phyloP scores from a whole-genome alignment of 768 basidiomycete species.

The Gymnopilus dilepis region DNA sequence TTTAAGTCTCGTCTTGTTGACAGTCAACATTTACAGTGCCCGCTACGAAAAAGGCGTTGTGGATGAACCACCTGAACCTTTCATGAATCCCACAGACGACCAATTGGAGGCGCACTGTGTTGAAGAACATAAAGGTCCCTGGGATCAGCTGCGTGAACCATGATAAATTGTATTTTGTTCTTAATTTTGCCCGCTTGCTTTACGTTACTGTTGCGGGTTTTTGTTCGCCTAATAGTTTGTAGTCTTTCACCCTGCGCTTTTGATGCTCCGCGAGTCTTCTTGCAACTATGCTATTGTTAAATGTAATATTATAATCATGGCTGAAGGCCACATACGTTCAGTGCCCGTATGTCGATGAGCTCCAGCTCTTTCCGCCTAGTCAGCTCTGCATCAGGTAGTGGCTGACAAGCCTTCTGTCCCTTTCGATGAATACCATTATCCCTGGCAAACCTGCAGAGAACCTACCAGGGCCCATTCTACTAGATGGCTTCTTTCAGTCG shows the following conservation, averaged over 20 bases:
- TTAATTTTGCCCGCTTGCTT: not conserved
- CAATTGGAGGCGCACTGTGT: constrained; percentile 54
- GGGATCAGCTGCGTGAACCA: constrained; percentile 45
- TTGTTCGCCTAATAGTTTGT: not conserved
- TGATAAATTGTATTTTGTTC: not conserved
- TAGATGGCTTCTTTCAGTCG: constrained; percentile 52
- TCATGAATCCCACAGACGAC: constrained; percentile 44
- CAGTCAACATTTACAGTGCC: constrained; percentile 29
- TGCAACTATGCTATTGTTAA: not conserved
- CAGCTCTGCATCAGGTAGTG: not conserved
- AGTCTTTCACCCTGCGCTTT: not conserved
- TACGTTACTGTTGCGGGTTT: not conserved
- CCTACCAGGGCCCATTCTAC: constrained; percentile 46
- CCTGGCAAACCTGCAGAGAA: constrained; percentile 34
- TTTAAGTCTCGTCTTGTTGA: not conserved
- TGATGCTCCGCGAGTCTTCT: not conserved
- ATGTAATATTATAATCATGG: not conserved
- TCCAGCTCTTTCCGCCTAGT: not conserved
- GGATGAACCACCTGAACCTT: constrained; percentile 38
- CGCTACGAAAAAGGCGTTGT: constrained; percentile 38
- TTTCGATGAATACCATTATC: constrained; percentile 27
- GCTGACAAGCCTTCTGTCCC: constrained; percentile 1
- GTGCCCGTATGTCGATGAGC: not conserved
- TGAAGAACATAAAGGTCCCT: constrained; percentile 52
- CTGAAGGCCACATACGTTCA: too few relatives aligned